These are phyloP conservation scores for Beauveria bassiana DNA, from an alignment of 2,329 filamentous ascomycete species.

Conservation along the genomic window DNA sequence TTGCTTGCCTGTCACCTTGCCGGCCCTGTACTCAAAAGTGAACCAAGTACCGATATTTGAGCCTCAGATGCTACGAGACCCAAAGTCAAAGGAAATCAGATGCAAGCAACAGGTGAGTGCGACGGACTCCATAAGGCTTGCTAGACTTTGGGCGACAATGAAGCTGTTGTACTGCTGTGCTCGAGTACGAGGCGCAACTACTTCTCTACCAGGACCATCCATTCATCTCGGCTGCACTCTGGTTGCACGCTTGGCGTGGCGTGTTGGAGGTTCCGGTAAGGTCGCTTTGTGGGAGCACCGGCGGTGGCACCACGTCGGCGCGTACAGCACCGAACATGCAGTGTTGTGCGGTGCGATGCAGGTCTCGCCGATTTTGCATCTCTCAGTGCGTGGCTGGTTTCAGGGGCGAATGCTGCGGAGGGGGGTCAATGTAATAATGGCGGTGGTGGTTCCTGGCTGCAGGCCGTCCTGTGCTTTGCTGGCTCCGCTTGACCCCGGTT, in stretches of 20 bases:
- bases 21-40: too few relatives aligned
- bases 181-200: too few relatives aligned
- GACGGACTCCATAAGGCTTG: not conserved
- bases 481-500: not conserved
- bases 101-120: not conserved
- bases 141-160: not conserved
- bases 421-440: not conserved
- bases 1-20: too few relatives aligned
- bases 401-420: slow-evolving; percentile 2
- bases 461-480: not conserved
- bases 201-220: not conserved
- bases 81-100: too few relatives aligned
- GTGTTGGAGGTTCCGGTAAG: slow-evolving; percentile 9
- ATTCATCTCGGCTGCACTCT: not conserved
- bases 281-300: not conserved
- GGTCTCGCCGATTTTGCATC: not conserved
- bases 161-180: not conserved
- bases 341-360: not conserved
- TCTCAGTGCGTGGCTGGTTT: slow-evolving; percentile 9
- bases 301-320: not conserved
- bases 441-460: not conserved
- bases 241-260: not conserved
- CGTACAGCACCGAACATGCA: not conserved
- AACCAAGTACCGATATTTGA: too few relatives aligned
- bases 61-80: not conserved